Evolutionary conservation across 2,329 filamentous ascomycete species (phyloP), one percentile per base, ranked within the genome.

Genomic region (Sarocladium oryzae): DNA sequence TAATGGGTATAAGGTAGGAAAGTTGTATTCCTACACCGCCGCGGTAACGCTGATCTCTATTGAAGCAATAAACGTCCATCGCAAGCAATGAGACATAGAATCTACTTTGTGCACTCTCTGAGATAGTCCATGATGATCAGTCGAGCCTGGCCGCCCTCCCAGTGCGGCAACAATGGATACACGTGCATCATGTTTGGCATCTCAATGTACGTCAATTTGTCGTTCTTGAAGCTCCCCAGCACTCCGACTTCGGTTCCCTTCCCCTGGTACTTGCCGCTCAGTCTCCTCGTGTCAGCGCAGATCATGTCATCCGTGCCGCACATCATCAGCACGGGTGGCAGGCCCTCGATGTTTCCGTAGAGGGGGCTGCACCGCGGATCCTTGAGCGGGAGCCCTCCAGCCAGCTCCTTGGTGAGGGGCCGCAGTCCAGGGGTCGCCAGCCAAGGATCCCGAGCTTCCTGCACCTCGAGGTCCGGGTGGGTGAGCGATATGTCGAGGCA

Each of bases 231-330:
- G 33, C 46, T 53, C 10, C 50, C 53, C 4, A 37, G 30, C 11
- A 41, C 9, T 8, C 48, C 30, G 18, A 24, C 24, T n/a, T 43
- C 30, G 20, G 53, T 16, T 21, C 43, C 43, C 26, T 38, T 16
- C 16, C 51, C 51, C 33, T 51, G 53, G 26, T 46, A 52, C 23
- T 35, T 43, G 6, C 46, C 50, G 16, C 38, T 52, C 20, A 54
- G 24, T n/a, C 53, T 45, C 46, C 53, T n/a, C n/a, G 53, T 51
- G 24, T 54, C 53, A 4, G 51, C 10, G 33, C 50, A 52, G 3
- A 54, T 36, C 50, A 54, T 51, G 33, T 54, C 53, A 16, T 50
- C 11, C 13, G 53, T 54, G 10, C 53, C 53, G 33, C 36, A 38
- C 10, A 54, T 30, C 8, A 54, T 36, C 51, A 54, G 16, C 20